Conservation (phyloP, 352 stramenopile genomes). For the Globisporangium camurandrum region DNA sequence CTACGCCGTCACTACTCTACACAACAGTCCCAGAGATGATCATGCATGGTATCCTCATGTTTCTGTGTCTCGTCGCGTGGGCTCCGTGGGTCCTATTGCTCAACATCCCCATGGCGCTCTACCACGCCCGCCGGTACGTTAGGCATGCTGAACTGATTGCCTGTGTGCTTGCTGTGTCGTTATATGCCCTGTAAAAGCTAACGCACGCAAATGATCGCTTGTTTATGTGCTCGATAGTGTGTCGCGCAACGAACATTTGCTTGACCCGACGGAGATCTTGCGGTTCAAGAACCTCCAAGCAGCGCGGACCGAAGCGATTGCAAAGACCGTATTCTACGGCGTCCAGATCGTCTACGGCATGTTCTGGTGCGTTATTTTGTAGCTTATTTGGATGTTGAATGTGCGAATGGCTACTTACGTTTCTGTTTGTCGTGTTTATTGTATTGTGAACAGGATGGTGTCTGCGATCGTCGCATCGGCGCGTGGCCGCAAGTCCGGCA, state of each 20-base stretch:
- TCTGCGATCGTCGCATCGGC: slow-evolving; percentile 73
- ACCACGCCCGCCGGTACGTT: slow-evolving; percentile 58
- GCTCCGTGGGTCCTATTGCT: slow-evolving; percentile 72
- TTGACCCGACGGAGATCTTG: slow-evolving; percentile 83
- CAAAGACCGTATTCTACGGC: slow-evolving; percentile 81
- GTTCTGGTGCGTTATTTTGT: slow-evolving; percentile 59
- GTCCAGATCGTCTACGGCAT: slow-evolving; percentile 87
- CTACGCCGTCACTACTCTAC: too few species aligned
- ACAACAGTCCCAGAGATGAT: slow-evolving; percentile 70
- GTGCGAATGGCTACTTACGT: not conserved
- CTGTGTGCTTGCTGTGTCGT: not conserved
- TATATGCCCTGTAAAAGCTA: not conserved
- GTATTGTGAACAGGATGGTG: slow-evolving; percentile 54
- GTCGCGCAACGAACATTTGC: slow-evolving; percentile 71
- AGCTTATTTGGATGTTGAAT: not conserved
- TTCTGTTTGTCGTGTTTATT: not conserved
- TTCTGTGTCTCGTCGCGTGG: slow-evolving; percentile 67
- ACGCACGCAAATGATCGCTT: too few species aligned
- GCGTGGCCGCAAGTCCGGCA: slow-evolving; percentile 24
- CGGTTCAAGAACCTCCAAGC: slow-evolving; percentile 82
- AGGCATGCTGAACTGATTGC: too few species aligned
- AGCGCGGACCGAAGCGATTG: slow-evolving; percentile 70
- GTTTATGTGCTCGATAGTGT: slow-evolving; percentile 30
- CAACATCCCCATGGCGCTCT: slow-evolving; percentile 72
- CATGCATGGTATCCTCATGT: slow-evolving; percentile 65